Evolutionary conservation across 495 filamentous ascomycete genomes (phyloP).

Genomic region (Xylaria nigripes): DNA sequence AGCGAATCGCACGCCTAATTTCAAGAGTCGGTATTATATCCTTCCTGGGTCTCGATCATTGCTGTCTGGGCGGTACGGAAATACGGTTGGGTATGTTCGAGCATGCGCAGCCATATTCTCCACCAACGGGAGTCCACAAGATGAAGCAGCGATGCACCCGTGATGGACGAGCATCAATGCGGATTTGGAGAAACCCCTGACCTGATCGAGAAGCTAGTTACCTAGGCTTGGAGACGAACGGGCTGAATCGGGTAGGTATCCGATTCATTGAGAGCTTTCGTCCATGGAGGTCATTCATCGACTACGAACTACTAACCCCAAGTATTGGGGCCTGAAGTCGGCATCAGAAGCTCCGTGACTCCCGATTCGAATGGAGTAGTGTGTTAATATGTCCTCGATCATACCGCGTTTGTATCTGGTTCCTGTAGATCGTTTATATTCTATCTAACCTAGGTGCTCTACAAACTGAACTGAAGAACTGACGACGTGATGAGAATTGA

Average conservation of each 20-base stretch:
- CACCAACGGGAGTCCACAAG: background rate
- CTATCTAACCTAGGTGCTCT: too few species aligned
- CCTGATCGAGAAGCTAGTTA: too few species aligned
- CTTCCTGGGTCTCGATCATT: background rate
- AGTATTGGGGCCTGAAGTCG: too few species aligned
- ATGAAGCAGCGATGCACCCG: background rate
- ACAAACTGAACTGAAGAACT: too few species aligned
- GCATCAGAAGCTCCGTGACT: constrained; percentile 19
- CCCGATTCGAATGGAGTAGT: background rate
- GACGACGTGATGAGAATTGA: too few species aligned
- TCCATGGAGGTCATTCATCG: too few species aligned
- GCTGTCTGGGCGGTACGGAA: background rate
- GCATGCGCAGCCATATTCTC: background rate
- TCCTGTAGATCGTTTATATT: too few species aligned
- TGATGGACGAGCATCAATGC: background rate
- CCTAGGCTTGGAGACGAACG: too few species aligned
- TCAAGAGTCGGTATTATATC: background rate
- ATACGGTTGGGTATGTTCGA: background rate
- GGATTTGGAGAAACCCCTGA: background rate
- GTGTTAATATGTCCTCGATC: background rate
- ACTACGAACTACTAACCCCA: too few species aligned
- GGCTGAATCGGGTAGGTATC: too few species aligned
- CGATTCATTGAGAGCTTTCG: too few species aligned
- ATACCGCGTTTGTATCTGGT: too few species aligned
- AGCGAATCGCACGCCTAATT: background rate